Evolutionary conservation across 2,329 filamentous ascomycete genomes (phyloP).

Genomic region (Alternaria metachromatica): DNA sequence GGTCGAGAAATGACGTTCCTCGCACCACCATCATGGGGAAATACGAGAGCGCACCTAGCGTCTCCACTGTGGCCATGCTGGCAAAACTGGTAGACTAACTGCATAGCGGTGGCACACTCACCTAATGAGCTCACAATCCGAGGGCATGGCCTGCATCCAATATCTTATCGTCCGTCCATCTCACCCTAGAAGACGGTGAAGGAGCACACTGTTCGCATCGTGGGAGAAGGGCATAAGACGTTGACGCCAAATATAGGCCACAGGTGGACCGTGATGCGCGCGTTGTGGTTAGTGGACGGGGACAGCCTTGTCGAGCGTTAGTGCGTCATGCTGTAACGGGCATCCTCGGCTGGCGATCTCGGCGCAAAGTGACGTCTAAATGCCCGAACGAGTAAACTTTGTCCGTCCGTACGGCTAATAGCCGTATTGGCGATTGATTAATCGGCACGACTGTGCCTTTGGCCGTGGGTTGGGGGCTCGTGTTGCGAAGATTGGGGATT

Average conservation of each 20-base stretch:
- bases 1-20: not conserved
- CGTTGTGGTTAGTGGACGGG: not conserved
- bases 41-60: not conserved
- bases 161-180: not conserved
- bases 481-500: not conserved
- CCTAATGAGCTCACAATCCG: not conserved
- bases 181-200: not conserved
- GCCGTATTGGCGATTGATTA: conserved; percentile 2
- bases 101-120: not conserved
- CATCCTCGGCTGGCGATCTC: conserved; percentile 3
- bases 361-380: not conserved
- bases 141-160: not conserved
- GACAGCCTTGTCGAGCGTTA: not conserved
- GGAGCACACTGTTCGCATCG: not conserved
- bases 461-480: not conserved
- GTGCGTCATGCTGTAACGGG: not conserved
- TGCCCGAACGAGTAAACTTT: conserved; percentile 3
- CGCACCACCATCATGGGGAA: not conserved
- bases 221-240: not conserved
- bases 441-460: not conserved
- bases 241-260: conserved; percentile 1
- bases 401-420: not conserved
- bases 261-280: not conserved
- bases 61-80: not conserved
- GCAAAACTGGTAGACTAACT: not conserved